Percentiles rank a stretch among this genome's conserved stretches.
Conservation (phyloP, 2,329 filamentous ascomycete species). For the Aspergillus tanneri region DNA sequence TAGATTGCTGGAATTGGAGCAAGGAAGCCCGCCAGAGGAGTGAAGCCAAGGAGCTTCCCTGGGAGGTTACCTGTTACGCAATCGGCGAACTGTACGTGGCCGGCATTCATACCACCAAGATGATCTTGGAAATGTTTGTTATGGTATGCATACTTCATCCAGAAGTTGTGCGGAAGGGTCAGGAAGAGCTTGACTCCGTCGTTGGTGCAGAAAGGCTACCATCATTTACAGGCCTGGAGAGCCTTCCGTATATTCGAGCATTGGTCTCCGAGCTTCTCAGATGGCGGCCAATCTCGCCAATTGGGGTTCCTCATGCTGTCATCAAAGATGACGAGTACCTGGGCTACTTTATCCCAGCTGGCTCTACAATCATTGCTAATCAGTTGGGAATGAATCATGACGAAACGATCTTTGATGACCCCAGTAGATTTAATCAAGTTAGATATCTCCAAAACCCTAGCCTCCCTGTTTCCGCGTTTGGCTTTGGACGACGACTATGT, state of each 20-base stretch:
- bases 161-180: conserved; percentile 39
- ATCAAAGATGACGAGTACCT: conserved; percentile 49
- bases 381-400: conserved; percentile 45
- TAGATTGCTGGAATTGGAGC: conserved; percentile 24
- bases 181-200: conserved; percentile 36
- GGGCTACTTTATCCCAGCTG: conserved; percentile 50
- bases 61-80: conserved; percentile 47
- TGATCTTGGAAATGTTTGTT: conserved; percentile 49
- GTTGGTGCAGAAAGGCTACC: conserved; percentile 33
- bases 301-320: conserved; percentile 49
- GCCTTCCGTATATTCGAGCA: conserved; percentile 35
- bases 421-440: conserved; percentile 37
- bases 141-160: conserved; percentile 48
- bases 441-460: conserved; percentile 30
- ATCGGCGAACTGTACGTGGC: conserved; percentile 49
- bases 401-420: conserved; percentile 38
- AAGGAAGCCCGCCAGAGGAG: conserved; percentile 21
- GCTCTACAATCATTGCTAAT: conserved; percentile 46
- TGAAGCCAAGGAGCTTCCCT: conserved; percentile 44
- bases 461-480: conserved; percentile 12
- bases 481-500: conserved; percentile 15
- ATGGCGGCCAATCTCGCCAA: conserved; percentile 44
- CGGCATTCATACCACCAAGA: conserved; percentile 51
- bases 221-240: conserved; percentile 29
- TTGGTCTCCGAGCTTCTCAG: conserved; percentile 34